phyloP scores from a whole-genome alignment of 2,329 filamentous ascomycete genomes.

The Fusarium praegraminearum region DNA sequence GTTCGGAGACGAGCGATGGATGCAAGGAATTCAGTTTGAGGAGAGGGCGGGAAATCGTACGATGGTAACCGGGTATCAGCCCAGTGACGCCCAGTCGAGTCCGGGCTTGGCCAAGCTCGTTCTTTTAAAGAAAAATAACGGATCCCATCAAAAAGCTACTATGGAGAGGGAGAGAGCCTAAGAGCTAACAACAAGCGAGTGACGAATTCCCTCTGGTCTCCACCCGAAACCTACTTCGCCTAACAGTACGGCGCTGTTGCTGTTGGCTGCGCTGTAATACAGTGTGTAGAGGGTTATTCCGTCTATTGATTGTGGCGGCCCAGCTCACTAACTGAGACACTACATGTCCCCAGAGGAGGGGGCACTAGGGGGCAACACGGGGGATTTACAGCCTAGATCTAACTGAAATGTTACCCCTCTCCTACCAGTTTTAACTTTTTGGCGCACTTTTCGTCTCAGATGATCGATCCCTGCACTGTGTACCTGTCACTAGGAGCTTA shows the following conservation, averaged over 20 bases:
- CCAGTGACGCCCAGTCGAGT: slow-evolving; percentile 45
- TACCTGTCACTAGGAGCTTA: slow-evolving; percentile 7
- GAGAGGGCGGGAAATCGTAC: slow-evolving; percentile 50
- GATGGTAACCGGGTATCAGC: slow-evolving; percentile 49
- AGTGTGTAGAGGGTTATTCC: slow-evolving; percentile 15
- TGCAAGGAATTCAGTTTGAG: slow-evolving; percentile 49
- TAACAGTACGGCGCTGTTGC: not conserved
- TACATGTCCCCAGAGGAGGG: slow-evolving; percentile 8
- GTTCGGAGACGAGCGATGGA: slow-evolving; percentile 38
- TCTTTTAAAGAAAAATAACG: slow-evolving; percentile 15
- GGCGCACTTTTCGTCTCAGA: not conserved
- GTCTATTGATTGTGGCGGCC: not conserved
- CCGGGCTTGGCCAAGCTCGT: slow-evolving; percentile 41
- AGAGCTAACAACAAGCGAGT: slow-evolving; percentile 6
- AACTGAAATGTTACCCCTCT: slow-evolving; percentile 11
- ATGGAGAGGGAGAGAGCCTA: not conserved
- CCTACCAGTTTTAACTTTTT: not conserved
- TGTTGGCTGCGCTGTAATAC: slow-evolving; percentile 26
- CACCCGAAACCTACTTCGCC: slow-evolving; percentile 15
- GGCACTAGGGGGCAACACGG: not conserved
- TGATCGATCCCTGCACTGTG: slow-evolving; percentile 17
- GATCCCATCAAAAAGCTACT: not conserved
- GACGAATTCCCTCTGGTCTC: slow-evolving; percentile 18
- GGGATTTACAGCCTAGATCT: slow-evolving; percentile 1
- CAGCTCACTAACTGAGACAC: slow-evolving; percentile 3